Evolutionary conservation across 192 early-diverging fungal genomes (phyloP).

Genomic region (Backusella parvicylindrica): DNA sequence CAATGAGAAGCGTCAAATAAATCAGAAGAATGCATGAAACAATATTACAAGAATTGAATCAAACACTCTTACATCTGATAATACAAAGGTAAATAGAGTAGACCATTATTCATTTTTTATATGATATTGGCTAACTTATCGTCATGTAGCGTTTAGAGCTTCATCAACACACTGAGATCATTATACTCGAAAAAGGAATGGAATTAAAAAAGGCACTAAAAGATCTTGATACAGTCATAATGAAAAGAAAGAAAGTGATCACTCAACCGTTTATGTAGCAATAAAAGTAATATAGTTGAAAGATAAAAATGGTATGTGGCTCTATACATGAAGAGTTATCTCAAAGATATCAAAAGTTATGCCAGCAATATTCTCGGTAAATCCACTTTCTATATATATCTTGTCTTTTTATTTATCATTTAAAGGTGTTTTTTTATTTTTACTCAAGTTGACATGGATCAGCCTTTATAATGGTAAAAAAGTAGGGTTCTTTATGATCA

Average conservation of each 20-base stretch:
- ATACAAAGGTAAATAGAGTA: constrained; percentile 1
- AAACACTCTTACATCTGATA: background rate
- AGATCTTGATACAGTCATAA: constrained; percentile 5
- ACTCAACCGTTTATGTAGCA: background rate
- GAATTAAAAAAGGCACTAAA: background rate
- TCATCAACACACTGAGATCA: background rate
- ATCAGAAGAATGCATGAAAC: too few relatives aligned
- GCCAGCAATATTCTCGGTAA: too few relatives aligned
- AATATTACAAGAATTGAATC: too few relatives aligned
- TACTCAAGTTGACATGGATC: too few relatives aligned
- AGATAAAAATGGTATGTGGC: background rate
- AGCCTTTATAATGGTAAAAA: too few relatives aligned
- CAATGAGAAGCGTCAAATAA: too few relatives aligned
- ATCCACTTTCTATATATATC: too few relatives aligned
- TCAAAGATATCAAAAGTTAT: too few relatives aligned
- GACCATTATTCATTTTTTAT: background rate
- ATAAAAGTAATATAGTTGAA: background rate
- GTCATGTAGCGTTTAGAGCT: constrained; percentile 10
- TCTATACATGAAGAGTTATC: too few relatives aligned
- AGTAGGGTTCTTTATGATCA: too few relatives aligned
- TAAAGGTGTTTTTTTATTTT: too few relatives aligned
- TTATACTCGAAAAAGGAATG: background rate
- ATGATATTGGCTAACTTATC: background rate
- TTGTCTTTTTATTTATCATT: too few relatives aligned
- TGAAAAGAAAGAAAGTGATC: background rate